phyloP scores from a whole-genome alignment of 225 moss, liverwort and hornwort species.

The Neckera pumila region DNA sequence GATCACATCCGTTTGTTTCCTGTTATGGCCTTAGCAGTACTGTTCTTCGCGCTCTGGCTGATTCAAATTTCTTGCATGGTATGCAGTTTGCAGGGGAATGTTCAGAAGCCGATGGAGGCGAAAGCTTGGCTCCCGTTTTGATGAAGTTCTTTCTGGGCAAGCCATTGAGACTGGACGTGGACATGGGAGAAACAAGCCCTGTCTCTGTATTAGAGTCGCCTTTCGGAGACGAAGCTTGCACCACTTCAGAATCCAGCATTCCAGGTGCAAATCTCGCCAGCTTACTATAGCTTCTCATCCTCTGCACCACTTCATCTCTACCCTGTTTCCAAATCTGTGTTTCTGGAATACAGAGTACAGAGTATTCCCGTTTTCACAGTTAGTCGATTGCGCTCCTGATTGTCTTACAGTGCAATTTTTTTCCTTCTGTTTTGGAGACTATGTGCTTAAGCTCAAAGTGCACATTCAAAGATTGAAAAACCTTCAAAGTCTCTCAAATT shows the following conservation, averaged over 20 bases:
- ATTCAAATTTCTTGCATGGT: neutral
- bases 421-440: neutral
- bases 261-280: slow-evolving; percentile 10
- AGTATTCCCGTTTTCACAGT: neutral
- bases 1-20: neutral
- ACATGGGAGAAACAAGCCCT: slow-evolving; percentile 34
- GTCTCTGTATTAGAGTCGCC: slow-evolving; percentile 36
- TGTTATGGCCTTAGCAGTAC: neutral
- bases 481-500: neutral
- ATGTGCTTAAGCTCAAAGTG: neutral
- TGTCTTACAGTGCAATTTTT: neutral
- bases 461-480: neutral
- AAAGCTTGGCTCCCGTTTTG: slow-evolving; percentile 5
- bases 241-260: slow-evolving; percentile 26
- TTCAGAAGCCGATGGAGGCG: neutral
- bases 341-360: neutral
- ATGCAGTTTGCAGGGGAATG: slow-evolving; percentile 13
- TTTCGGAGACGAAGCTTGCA: slow-evolving; percentile 35
- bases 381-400: neutral
- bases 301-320: neutral
- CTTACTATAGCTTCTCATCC: neutral
- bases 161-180: slow-evolving; percentile 12
- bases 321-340: neutral
- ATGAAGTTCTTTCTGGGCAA: slow-evolving; percentile 10
- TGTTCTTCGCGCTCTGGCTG: neutral